Evolutionary conservation across 2,329 filamentous ascomycete species (phyloP).

Genomic region (Sporothrix humicola): DNA sequence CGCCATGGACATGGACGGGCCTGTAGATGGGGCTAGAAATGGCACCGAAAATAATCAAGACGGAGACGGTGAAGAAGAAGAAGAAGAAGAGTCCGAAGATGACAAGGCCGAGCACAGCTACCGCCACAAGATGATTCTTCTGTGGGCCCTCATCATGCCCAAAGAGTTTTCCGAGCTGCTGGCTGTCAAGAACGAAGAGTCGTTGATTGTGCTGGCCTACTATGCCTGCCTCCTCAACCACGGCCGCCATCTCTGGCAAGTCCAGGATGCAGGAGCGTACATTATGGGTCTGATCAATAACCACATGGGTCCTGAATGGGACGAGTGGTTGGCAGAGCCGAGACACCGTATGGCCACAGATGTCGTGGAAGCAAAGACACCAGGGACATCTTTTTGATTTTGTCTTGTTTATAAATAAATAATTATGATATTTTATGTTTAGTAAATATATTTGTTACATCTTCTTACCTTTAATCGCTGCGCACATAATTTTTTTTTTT

Average conservation of each 20-base stretch:
- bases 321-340: slow-evolving; percentile 36
- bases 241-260: slow-evolving; percentile 42
- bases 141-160: slow-evolving; percentile 41
- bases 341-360: slow-evolving; percentile 29
- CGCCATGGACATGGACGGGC: not conserved
- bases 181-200: slow-evolving; percentile 39
- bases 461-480: too few species aligned
- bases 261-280: slow-evolving; percentile 39
- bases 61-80: not conserved
- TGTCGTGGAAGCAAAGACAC: not conserved
- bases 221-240: slow-evolving; percentile 43
- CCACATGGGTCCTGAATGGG: slow-evolving; percentile 35
- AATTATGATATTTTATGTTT: not conserved
- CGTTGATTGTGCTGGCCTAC: slow-evolving; percentile 42
- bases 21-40: not conserved
- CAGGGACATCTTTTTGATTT: not conserved
- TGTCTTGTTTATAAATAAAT: too few species aligned
- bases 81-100: slow-evolving; percentile 20
- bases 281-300: slow-evolving; percentile 35
- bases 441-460: not conserved
- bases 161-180: slow-evolving; percentile 41
- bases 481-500: too few species aligned
- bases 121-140: slow-evolving; percentile 41
- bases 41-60: not conserved
- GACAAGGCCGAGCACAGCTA: slow-evolving; percentile 27